phyloP scores from a whole-genome alignment of 169 alveolate genomes.

The Plasmodium sp. region DNA sequence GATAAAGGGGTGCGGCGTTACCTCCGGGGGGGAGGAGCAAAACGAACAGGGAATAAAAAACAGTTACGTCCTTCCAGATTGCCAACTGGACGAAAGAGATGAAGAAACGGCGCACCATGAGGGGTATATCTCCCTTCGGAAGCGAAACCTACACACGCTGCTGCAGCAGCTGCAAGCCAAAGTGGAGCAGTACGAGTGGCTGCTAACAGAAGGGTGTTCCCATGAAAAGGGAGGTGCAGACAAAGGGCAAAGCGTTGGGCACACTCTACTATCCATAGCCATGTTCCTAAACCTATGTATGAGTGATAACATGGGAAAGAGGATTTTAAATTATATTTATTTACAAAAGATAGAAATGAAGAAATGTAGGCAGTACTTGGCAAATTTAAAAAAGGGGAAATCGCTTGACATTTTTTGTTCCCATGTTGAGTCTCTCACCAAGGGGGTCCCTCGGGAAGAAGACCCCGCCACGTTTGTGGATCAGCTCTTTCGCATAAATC shows the following conservation, averaged over 20 bases:
- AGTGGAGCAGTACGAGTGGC: background rate
- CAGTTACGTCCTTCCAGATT: background rate
- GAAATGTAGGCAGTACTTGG: slow-evolving; percentile 39
- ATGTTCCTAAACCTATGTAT: slow-evolving; percentile 44
- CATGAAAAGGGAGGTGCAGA: background rate
- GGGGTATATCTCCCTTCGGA: background rate
- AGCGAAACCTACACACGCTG: background rate
- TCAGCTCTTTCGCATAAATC: background rate
- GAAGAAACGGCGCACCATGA: background rate
- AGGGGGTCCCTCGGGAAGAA: background rate
- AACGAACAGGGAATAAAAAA: background rate
- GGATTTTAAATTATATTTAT: slow-evolving; percentile 70
- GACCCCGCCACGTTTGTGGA: slow-evolving; percentile 6
- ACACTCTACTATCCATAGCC: slow-evolving; percentile 7
- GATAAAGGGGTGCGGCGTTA: background rate
- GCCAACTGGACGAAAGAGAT: background rate
- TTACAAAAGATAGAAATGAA: slow-evolving; percentile 36
- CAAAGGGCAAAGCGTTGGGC: slow-evolving; percentile 5
- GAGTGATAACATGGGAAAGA: slow-evolving; percentile 51
- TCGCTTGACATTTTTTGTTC: background rate
- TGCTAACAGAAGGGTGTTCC: background rate
- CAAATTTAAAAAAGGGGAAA: background rate
- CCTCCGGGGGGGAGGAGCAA: background rate
- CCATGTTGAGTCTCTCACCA: slow-evolving; percentile 1
- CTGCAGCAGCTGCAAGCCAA: background rate